Evolutionary conservation across 2,329 filamentous ascomycete genomes (phyloP).

Genomic region (Alternaria solani): DNA sequence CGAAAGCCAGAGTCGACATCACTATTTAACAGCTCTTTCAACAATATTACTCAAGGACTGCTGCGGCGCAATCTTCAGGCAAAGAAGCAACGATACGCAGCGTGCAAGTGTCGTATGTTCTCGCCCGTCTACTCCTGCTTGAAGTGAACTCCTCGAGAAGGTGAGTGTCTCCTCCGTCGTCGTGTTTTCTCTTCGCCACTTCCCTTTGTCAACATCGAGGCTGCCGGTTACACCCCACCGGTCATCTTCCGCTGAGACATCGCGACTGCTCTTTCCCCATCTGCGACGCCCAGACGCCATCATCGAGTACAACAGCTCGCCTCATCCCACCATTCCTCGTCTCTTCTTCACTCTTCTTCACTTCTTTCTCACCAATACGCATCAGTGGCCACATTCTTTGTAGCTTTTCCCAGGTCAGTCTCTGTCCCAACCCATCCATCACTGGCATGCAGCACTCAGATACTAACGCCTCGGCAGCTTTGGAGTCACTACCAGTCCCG

Average conservation of each 20-base stretch:
- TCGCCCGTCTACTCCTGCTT: slow-evolving; percentile 23
- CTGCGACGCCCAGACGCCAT: slow-evolving; percentile 32
- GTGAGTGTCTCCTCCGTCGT: slow-evolving; percentile 29
- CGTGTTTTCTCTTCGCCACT: slow-evolving; percentile 18
- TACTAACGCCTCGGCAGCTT: slow-evolving; percentile 44
- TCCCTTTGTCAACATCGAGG: slow-evolving; percentile 30
- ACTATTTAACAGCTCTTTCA: slow-evolving; percentile 47
- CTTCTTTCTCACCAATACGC: slow-evolving; percentile 52
- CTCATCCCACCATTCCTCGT: slow-evolving; percentile 19
- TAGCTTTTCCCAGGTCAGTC: slow-evolving; percentile 52
- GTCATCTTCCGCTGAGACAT: slow-evolving; percentile 19
- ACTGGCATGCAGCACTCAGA: slow-evolving; percentile 2
- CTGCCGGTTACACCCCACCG: slow-evolving; percentile 23
- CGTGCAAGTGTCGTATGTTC: slow-evolving; percentile 18
- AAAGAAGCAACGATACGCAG: slow-evolving; percentile 1
- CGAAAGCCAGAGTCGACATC: slow-evolving; percentile 38
- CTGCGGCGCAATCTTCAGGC: slow-evolving; percentile 1
- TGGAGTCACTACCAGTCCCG: slow-evolving; percentile 52
- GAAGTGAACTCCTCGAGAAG: slow-evolving; percentile 22
- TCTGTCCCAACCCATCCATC: slow-evolving; percentile 5
- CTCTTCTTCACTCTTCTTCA: slow-evolving; percentile 44
- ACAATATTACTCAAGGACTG: slow-evolving; percentile 36
- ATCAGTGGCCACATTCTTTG: slow-evolving; percentile 57
- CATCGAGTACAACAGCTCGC: slow-evolving; percentile 28
- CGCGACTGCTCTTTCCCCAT: slow-evolving; percentile 40